Evolutionary conservation across 441 rosid genomes (phyloP).

Genomic region (Eruca vesicaria): DNA sequence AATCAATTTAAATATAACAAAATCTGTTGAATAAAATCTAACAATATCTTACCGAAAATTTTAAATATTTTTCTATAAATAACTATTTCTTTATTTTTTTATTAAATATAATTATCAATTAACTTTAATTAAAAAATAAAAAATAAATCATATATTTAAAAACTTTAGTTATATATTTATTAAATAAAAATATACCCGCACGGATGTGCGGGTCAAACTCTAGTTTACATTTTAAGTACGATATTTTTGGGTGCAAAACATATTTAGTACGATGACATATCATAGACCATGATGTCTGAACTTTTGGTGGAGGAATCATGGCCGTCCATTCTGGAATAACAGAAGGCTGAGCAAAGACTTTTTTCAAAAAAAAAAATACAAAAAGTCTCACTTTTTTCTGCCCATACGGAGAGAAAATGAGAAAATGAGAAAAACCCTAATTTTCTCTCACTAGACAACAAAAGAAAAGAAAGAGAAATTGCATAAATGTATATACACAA

Average conservation of each 20-base stretch:
- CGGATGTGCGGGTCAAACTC: too few species aligned
- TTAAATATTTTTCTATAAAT: too few species aligned
- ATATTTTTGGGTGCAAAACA: background rate
- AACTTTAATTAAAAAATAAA: too few species aligned
- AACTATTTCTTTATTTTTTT: too few species aligned
- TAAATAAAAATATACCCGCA: too few species aligned
- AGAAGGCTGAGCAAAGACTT: background rate
- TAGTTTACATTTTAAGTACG: background rate
- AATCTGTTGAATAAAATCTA: too few species aligned
- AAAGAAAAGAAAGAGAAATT: conserved; percentile 24
- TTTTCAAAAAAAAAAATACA: background rate
- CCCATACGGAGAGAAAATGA: conserved; percentile 31
- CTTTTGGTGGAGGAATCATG: conserved; percentile 33
- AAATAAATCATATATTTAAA: too few species aligned
- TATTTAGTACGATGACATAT: conserved; percentile 16
- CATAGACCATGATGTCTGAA: conserved; percentile 27
- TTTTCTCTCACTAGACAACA: conserved; percentile 16
- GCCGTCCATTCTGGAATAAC: conserved; percentile 46
- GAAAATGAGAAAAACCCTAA: conserved; percentile 21
- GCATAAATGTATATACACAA: conserved; percentile 44
- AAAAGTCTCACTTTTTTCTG: conserved; percentile 26
- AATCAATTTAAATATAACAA: too few species aligned
- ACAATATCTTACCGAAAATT: too few species aligned
- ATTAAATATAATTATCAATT: too few species aligned
- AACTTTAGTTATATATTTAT: too few species aligned